phyloP scores from a whole-genome alignment of 2,329 filamentous ascomycete genomes.

The Stagonosporopsis tanaceti region DNA sequence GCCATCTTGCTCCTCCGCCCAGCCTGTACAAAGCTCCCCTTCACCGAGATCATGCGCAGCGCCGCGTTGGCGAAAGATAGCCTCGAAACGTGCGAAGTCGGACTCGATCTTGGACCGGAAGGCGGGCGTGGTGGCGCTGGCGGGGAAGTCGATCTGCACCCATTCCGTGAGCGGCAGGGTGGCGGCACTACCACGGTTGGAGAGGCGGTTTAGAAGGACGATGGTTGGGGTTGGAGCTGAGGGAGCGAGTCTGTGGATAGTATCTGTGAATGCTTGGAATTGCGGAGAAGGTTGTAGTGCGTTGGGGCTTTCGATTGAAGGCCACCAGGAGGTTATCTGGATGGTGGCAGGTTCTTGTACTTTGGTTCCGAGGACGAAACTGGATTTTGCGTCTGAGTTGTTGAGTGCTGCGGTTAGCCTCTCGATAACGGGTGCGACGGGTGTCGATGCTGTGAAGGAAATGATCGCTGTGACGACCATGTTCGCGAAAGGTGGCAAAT shows the following conservation, averaged over 20 bases:
- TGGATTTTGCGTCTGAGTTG: neutral
- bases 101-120: neutral
- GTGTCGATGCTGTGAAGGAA: neutral
- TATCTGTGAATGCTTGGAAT: neutral
- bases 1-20: conserved; percentile 2
- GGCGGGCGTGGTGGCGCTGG: neutral
- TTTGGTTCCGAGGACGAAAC: neutral
- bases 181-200: neutral
- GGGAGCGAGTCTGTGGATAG: neutral
- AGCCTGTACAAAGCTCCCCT: neutral
- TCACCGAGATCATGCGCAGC: neutral
- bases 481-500: neutral
- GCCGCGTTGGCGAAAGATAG: neutral
- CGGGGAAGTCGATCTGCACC: neutral
- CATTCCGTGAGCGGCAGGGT: neutral
- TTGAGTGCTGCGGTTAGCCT: neutral
- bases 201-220: neutral
- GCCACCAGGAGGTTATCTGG: conserved; percentile 5
- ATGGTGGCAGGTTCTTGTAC: neutral
- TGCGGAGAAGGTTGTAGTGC: neutral
- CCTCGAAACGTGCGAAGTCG: conserved; percentile 1
- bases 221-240: neutral
- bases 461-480: conserved; percentile 1
- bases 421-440: neutral
- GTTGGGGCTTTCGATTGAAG: neutral